Evolutionary conservation across 83 land plant species (phyloP).

Genomic region (Picea abies): DNA sequence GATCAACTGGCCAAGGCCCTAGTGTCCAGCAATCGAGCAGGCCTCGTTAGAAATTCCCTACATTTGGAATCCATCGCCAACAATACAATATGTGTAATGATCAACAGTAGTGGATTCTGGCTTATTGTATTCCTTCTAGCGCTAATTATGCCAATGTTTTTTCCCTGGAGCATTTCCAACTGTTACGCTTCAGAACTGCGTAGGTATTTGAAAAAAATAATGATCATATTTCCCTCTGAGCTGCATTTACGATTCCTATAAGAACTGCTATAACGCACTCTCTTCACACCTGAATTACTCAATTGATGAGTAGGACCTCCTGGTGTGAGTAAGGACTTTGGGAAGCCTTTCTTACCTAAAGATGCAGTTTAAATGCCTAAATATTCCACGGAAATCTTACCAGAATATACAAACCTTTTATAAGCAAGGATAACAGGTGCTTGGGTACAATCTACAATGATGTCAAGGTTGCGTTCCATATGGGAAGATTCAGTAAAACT

Average conservation of each 20-base stretch:
- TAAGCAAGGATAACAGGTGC: constrained; percentile 35
- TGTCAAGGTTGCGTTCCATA: constrained; percentile 26
- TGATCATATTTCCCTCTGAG: constrained; percentile 3
- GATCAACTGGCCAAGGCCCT: too few relatives aligned
- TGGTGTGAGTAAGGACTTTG: background rate
- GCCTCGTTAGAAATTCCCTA: too few relatives aligned
- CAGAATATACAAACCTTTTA: constrained; percentile 35
- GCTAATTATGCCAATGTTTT: too few relatives aligned
- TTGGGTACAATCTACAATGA: constrained; percentile 45
- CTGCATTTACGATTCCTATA: constrained; percentile 1
- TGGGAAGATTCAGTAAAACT: constrained; percentile 38
- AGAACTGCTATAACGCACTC: background rate
- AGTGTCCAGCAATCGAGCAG: too few relatives aligned
- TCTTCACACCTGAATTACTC: background rate
- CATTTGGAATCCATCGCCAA: too few relatives aligned
- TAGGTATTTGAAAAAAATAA: too few relatives aligned
- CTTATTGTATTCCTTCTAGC: too few relatives aligned
- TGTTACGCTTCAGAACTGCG: too few relatives aligned
- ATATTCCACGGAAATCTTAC: background rate
- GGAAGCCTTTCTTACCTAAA: background rate
- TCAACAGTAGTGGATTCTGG: too few relatives aligned
- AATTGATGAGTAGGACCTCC: background rate
- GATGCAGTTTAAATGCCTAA: background rate
- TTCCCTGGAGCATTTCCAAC: too few relatives aligned
- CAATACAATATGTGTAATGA: too few relatives aligned